Evolutionary conservation across 169 alveolate species (phyloP), one percentile per base, ranked within the genome.

Genomic region (Plasmodium gonderi): DNA sequence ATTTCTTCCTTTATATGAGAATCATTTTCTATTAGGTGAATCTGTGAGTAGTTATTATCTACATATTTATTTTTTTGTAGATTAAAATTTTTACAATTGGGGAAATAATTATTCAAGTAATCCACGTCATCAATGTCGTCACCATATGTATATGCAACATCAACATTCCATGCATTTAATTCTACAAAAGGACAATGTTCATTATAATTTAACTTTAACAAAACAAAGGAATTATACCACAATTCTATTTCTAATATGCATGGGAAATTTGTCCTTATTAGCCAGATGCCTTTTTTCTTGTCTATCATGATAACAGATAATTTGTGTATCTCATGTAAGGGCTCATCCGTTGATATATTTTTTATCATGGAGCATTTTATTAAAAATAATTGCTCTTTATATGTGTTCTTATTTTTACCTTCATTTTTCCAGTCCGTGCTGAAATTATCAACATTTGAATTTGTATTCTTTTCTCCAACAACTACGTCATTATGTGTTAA

Each of bases 91-190:
- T 29, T 76, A 29, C 44, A 5, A n/a, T 42, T 77, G 7, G 51
- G 17, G n/a, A 40, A 33, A 17, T 69, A 20, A n/a, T 47, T 90
- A 36, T 79, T 31, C n/a, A 44, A 44, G 12, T 64, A 64, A 77
- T 85, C 92, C 31, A 79, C 49, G 38, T 90, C 94, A 45, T 90
- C 94, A 26, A 90, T 65, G 54, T 90, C 94, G 49, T 90, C 94
- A 67, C 94, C 94, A 90, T 77, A 78, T 14, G 90, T 90, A 8
- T 90, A 90, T 0, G 94, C 94, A 7, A 90, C 94, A 49, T 90
- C 29, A 17, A 90, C 90, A 42, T 31, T 60, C 94, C 94, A 90
- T 1, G 90, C 54, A 65, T 90, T 90, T 49, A 90, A 51, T 31
- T 77, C 78, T 31, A 90, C 76, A 51, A 60, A 76, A 3, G 90